These are phyloP conservation scores for Meira nashicola DNA, from an alignment of 1,284 basidiomycete genomes.

Conservation along the genomic window DNA sequence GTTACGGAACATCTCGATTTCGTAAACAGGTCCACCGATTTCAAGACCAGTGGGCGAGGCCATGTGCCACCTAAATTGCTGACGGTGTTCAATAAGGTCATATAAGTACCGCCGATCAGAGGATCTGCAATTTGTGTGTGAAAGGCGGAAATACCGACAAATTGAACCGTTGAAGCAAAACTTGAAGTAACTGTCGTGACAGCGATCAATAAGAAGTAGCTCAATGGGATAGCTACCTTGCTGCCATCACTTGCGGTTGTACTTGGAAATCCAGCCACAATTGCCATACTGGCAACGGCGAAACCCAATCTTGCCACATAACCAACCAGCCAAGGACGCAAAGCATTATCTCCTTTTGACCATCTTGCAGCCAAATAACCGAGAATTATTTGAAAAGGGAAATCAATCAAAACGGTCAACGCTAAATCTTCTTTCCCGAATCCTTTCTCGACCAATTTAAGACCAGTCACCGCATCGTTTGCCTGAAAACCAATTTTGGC, in stretches of 20 bases:
- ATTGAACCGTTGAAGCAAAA: conserved; percentile 92
- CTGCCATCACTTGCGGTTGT: conserved; percentile 24
- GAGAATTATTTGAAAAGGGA: conserved; percentile 92
- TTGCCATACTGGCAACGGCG: conserved; percentile 64
- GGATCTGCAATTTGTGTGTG: conserved; percentile 96
- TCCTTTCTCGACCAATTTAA: conserved; percentile 96
- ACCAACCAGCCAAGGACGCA: conserved; percentile 71
- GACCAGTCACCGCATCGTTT: conserved; percentile 82
- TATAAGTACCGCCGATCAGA: conserved; percentile 69
- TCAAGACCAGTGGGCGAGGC: conserved; percentile 88
- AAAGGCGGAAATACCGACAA: conserved; percentile 96
- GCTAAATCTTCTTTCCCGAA: conserved; percentile 92
- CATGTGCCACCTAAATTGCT: conserved; percentile 96
- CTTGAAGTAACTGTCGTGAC: conserved; percentile 76
- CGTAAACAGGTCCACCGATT: conserved; percentile 56
- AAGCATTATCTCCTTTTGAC: conserved; percentile 56
- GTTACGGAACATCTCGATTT: conserved; percentile 29
- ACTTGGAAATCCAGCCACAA: conserved; percentile 77
- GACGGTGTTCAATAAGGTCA: conserved; percentile 82
- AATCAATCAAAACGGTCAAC: conserved; percentile 89
- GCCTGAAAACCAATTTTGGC: conserved; percentile 94
- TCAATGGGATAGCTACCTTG: conserved; percentile 61
- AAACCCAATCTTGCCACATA: conserved; percentile 82
- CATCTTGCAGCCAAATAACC: conserved; percentile 94
- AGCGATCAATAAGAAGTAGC: conserved; percentile 76